Evolutionary conservation across 1,139 yeast species (phyloP).

Genomic region (Taphrina pruni): DNA sequence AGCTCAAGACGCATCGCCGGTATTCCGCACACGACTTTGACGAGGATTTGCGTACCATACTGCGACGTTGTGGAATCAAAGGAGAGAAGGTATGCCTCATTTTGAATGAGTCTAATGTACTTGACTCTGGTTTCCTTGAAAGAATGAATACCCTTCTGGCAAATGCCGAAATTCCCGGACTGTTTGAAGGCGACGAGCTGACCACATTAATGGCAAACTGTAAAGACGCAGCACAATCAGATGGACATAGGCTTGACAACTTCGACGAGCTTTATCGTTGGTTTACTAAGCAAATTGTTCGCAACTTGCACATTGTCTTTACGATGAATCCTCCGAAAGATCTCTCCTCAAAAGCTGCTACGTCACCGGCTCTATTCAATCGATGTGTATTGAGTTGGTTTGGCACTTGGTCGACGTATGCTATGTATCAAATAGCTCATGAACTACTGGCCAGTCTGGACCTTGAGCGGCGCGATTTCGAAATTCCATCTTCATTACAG

Average conservation of each 20-base stretch:
- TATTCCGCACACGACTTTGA: constrained; percentile 74
- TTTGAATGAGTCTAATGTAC: constrained; percentile 78
- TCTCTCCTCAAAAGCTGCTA: constrained; percentile 57
- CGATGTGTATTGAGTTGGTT: constrained; percentile 90
- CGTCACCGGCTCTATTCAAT: constrained; percentile 90
- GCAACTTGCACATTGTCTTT: constrained; percentile 81
- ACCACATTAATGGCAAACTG: constrained; percentile 63
- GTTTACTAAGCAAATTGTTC: constrained; percentile 72
- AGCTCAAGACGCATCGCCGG: constrained; percentile 62
- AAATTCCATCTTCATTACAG: constrained; percentile 44
- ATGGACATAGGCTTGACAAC: constrained; percentile 69
- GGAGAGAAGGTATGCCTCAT: constrained; percentile 75
- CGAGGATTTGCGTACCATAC: constrained; percentile 61
- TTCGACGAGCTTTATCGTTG: constrained; percentile 76
- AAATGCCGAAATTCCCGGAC: constrained; percentile 89
- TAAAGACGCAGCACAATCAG: constrained; percentile 63
- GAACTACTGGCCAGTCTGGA: constrained; percentile 59
- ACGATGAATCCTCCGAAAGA: constrained; percentile 67
- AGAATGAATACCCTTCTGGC: constrained; percentile 91
- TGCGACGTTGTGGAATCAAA: constrained; percentile 59
- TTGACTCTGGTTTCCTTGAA: constrained; percentile 81
- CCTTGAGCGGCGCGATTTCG: constrained; percentile 58
- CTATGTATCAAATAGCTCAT: constrained; percentile 61
- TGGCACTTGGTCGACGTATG: constrained; percentile 74
- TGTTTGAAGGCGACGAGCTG: constrained; percentile 79